phyloP scores from a whole-genome alignment of 2,329 filamentous ascomycete species.

The Fusarium proliferatum region DNA sequence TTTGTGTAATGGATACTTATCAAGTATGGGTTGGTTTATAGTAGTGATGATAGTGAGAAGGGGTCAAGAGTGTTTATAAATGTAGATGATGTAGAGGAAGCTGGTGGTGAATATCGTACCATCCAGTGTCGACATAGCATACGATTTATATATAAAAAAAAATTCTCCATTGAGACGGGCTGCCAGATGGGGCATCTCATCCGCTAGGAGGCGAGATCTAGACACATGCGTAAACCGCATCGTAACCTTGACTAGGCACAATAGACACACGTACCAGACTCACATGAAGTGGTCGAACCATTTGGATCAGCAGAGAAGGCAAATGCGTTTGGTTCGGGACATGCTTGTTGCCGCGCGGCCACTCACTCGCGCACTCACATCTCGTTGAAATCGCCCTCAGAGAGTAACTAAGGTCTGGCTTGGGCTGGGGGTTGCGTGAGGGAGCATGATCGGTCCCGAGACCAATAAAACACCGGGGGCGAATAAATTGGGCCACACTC shows the following conservation, averaged over 20 bases:
- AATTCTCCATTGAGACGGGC: slow-evolving; percentile 12
- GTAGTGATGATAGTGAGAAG: background rate
- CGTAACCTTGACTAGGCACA: slow-evolving; percentile 26
- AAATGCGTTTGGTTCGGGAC: slow-evolving; percentile 5
- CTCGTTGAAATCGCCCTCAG: slow-evolving; percentile 7
- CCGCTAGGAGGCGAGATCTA: slow-evolving; percentile 35
- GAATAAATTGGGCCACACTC: slow-evolving; percentile 8
- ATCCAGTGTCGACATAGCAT: slow-evolving; percentile 10
- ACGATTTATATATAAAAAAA: slow-evolving; percentile 31
- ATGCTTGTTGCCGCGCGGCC: slow-evolving; percentile 41
- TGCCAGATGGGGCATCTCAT: slow-evolving; percentile 31
- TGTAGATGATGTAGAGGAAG: slow-evolving; percentile 17
- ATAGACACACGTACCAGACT: slow-evolving; percentile 37
- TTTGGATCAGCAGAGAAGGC: slow-evolving; percentile 26
- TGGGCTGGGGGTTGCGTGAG: slow-evolving; percentile 4
- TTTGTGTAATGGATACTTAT: background rate
- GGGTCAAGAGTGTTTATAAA: slow-evolving; percentile 12
- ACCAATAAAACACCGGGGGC: slow-evolving; percentile 29
- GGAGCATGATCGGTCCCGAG: slow-evolving; percentile 35
- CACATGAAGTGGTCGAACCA: slow-evolving; percentile 38
- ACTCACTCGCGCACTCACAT: slow-evolving; percentile 9
- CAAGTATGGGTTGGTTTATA: background rate
- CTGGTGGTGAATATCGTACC: slow-evolving; percentile 12
- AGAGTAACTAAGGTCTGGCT: background rate
- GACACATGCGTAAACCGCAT: slow-evolving; percentile 36